Percentiles rank a stretch among this genome's conserved stretches.
Conservation (phyloP, 148 eudicot species). For the Rhododendron simsii region DNA sequence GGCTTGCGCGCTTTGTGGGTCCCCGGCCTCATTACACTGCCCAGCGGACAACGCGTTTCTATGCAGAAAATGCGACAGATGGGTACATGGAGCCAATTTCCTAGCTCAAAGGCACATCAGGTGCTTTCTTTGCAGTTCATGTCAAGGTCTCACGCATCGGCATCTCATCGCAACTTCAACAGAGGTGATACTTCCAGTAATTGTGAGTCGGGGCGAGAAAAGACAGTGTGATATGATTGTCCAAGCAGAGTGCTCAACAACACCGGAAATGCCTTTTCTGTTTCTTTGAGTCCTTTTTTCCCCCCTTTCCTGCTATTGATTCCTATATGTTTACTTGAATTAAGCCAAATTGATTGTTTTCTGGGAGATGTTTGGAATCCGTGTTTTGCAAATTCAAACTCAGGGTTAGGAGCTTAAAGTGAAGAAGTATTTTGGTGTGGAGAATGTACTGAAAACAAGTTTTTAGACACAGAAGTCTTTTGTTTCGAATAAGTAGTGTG, state of each 20-base stretch:
- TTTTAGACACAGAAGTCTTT: not conserved
- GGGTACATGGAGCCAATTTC: constrained; percentile 46
- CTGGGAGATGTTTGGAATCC: not conserved
- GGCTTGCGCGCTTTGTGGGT: constrained; percentile 25
- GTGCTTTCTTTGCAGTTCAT: constrained; percentile 24
- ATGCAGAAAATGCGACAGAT: constrained; percentile 32
- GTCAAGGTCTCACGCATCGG: constrained; percentile 27
- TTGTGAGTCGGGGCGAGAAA: constrained; percentile 10
- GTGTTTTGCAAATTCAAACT: not conserved
- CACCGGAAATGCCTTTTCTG: constrained; percentile 12
- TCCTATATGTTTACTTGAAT: not conserved
- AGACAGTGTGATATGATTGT: not conserved
- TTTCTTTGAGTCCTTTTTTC: constrained; percentile 2
- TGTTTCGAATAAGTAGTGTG: not conserved
- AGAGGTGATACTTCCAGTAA: constrained; percentile 12
- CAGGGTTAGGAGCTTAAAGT: not conserved
- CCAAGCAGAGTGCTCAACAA: constrained; percentile 1
- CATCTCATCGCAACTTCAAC: constrained; percentile 17
- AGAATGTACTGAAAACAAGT: not conserved
- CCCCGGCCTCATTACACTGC: constrained; percentile 27
- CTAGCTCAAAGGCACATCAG: constrained; percentile 35
- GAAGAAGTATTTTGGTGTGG: not conserved
- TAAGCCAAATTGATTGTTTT: not conserved
- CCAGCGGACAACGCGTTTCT: constrained; percentile 36
- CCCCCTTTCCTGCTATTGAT: not conserved